phyloP scores from a whole-genome alignment of 371 early-diverging fungal species.

The Zopfochytrium polystomum region DNA sequence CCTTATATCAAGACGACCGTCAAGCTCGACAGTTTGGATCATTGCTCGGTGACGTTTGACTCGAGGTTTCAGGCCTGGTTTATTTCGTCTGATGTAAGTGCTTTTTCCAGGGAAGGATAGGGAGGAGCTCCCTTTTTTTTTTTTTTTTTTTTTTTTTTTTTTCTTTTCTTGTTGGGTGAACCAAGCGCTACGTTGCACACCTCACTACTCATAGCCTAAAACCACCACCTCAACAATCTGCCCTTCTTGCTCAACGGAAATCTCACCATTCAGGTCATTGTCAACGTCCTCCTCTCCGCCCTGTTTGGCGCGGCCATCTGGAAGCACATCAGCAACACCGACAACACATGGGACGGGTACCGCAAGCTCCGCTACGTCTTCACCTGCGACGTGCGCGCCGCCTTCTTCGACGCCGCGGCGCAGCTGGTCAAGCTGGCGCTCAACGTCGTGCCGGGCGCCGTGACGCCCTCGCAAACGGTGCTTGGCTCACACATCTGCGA shows the following conservation, averaged over 20 bases:
- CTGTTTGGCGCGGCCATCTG: slow-evolving; percentile 22
- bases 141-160: too few relatives aligned
- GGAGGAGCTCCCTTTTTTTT: too few relatives aligned
- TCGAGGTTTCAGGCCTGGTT: slow-evolving; percentile 15
- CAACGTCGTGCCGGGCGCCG: slow-evolving; percentile 1
- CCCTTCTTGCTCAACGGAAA: not conserved
- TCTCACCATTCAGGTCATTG: slow-evolving; percentile 10
- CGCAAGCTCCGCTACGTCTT: slow-evolving; percentile 17
- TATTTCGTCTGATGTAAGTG: slow-evolving; percentile 23
- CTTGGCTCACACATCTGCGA: slow-evolving; percentile 27
- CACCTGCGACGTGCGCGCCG: slow-evolving; percentile 26
- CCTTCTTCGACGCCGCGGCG: slow-evolving; percentile 26
- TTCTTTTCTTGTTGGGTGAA: not conserved
- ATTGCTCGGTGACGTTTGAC: slow-evolving; percentile 19
- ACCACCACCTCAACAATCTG: not conserved
- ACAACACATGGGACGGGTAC: slow-evolving; percentile 23
- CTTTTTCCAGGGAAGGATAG: not conserved
- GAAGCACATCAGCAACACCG: slow-evolving; percentile 21
- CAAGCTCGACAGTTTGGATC: slow-evolving; percentile 13
- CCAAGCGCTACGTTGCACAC: too few relatives aligned
- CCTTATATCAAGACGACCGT: slow-evolving; percentile 17
- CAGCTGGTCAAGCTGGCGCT: slow-evolving; percentile 25
- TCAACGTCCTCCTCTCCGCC: slow-evolving; percentile 25
- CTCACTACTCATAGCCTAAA: not conserved
- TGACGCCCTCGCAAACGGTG: slow-evolving; percentile 15